Evolutionary conservation across 106 monocot species (phyloP), one percentile per base, ranked within the genome.

Genomic region (Hemerocallis citrina): DNA sequence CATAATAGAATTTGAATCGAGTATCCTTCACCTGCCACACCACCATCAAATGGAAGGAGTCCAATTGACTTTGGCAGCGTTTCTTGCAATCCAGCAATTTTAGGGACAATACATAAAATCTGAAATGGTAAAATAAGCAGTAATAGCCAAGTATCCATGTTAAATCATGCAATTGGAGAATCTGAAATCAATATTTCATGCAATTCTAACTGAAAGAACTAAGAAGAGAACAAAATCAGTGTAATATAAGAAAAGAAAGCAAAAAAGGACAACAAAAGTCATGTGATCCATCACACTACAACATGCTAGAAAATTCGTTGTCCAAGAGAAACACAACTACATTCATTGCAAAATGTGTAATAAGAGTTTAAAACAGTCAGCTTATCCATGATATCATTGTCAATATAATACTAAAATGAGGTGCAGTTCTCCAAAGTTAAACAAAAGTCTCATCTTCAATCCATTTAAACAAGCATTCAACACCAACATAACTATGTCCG

Each of bases 1-100:
- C n/a, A 33, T 16, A 30, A 56, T 32, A 56, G n/a, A 37, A 58
- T 58, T 58, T 58, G 34, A 37, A 37, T 37, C n/a, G 36, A 50
- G 23, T 22, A 11, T 10, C 15, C 2, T 37, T 76, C 66, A 96
- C 95, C 95, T 84, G 88, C 65, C 57, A 98, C 68, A 47, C 91
- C 96, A 70, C 79, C 81, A 75, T 92, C 96, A 80, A 98, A 98
- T 48, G 92, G 62, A 63, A 98, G 88, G 10, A 98, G 81, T 7
- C 85, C 88, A 68, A 98, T 85, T 28, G 87, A 76, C 74, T 85
- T 91, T 13, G 96, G 96, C 45, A 98, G 66, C 51, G 79, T 71
- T 67, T 98, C 96, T 79, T 98, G 96, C 57, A 98, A 64, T 36
- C 77, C 87, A 77, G 45, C 66, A 38, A 92, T 71, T 84, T 88